Percentiles rank a stretch among this genome's conserved stretches.
Evolutionary conservation across 2,329 filamentous ascomycete species (phyloP).

Genomic region (Talaromyces sp.): DNA sequence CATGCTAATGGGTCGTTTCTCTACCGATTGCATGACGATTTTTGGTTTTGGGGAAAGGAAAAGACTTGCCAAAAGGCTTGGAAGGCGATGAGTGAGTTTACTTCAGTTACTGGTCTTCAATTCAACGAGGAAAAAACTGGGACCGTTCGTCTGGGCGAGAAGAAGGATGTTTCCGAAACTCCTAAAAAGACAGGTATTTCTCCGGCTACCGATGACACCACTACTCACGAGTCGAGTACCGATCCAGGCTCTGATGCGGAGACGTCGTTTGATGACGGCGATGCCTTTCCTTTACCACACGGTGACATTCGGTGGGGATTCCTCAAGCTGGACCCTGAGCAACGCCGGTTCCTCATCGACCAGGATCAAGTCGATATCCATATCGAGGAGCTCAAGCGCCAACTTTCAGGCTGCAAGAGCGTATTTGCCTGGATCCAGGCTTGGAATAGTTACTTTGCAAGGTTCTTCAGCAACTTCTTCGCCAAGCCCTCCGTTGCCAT

Average conservation of each 20-base stretch:
- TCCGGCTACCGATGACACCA: not conserved
- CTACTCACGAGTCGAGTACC: not conserved
- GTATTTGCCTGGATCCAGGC: slow-evolving; percentile 56
- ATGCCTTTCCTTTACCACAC: slow-evolving; percentile 36
- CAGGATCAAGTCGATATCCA: slow-evolving; percentile 54
- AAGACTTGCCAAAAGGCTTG: slow-evolving; percentile 52
- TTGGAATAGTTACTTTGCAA: slow-evolving; percentile 53
- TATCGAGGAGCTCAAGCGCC: slow-evolving; percentile 52
- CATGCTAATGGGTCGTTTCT: slow-evolving; percentile 49
- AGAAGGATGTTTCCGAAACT: not conserved
- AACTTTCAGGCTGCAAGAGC: slow-evolving; percentile 51
- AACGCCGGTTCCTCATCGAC: slow-evolving; percentile 55
- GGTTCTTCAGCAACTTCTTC: slow-evolving; percentile 55
- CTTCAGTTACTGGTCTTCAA: slow-evolving; percentile 49
- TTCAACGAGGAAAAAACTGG: slow-evolving; percentile 57
- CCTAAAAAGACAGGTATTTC: not conserved
- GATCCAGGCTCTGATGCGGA: not conserved
- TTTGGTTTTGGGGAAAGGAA: slow-evolving; percentile 62
- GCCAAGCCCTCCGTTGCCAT: slow-evolving; percentile 51
- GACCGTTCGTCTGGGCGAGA: slow-evolving; percentile 36
- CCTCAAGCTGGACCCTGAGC: slow-evolving; percentile 48
- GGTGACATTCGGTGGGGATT: slow-evolving; percentile 57
- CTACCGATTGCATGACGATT: slow-evolving; percentile 59
- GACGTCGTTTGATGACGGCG: not conserved
- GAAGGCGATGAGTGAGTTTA: slow-evolving; percentile 52